Evolutionary conservation across 1,284 basidiomycete genomes (phyloP), one percentile per base, ranked within the genome.

Genomic region (Xerocomus cyaneibrunnescens): DNA sequence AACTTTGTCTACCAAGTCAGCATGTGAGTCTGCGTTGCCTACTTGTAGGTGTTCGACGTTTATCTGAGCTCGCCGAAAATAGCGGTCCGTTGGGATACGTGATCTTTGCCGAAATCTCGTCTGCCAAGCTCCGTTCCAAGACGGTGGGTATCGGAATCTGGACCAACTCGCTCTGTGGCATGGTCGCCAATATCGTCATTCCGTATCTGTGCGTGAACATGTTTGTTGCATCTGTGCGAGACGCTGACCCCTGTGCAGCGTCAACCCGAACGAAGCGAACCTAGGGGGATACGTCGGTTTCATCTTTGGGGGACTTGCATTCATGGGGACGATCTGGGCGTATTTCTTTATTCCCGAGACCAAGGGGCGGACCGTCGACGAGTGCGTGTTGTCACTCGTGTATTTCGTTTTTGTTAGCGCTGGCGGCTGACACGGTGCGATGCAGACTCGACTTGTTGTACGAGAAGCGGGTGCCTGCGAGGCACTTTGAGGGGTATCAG

Each of bases 231-330:
- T 35, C 10, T 7, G 34, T n/a, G 14, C 17, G 17, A 17, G 8
- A 13, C 14, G 23, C 48, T 48, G 21, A 28, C 6, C 6, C 21
- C 16, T 14, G 37, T n/a, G 37, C 5, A 69, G 64, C 7, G 62
- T 69, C 28, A 66, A 61, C 22, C 62, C 64, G 2, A 45, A 66
- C 35, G 36, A 69, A 47, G 65, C 67, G 2, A 50, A 63, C 31
- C 54, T 67, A 2, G 56, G 59, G 12, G 63, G 67, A 1, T 67
- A 67, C 12, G 63, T 69, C n/a, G 67, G 67, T 1, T 66, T 69
- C 46, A 45, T 69, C 31, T 69, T 68, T 56, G 67, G 67, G 0
- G 62, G 57, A 27, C 50, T 65, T 7, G 51, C 54, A 3, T 50
- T 66, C 7, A 22, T n/a, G 10, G 62, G 62, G 16, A 49, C 56